Percentiles rank a stretch among this genome's conserved stretches.
phyloP scores from a whole-genome alignment of 768 basidiomycete genomes.

The Lactifluus hygrophoroides region DNA sequence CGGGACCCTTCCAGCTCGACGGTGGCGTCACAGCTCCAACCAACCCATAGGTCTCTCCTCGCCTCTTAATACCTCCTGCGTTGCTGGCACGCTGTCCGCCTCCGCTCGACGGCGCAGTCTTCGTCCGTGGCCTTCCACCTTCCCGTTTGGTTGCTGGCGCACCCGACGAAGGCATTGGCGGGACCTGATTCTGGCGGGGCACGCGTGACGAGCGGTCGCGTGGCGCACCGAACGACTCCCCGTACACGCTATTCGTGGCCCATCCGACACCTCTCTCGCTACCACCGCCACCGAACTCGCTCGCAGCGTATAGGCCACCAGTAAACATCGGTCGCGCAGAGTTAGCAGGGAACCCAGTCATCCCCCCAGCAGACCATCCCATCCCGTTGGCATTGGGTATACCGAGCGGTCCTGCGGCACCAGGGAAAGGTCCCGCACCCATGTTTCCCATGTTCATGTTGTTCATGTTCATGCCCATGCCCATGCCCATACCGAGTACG shows the following conservation, averaged over 20 bases:
- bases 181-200: constrained; percentile 4
- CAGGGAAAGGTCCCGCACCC: constrained; percentile 4
- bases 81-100: neutral
- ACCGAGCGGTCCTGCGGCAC: neutral
- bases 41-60: constrained; percentile 11
- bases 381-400: constrained; percentile 28
- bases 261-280: constrained; percentile 29
- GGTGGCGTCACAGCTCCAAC: constrained; percentile 25
- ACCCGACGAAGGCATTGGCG: constrained; percentile 4
- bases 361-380: constrained; percentile 37
- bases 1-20: constrained; percentile 28
- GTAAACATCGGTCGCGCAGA: constrained; percentile 48
- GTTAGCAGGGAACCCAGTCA: constrained; percentile 41
- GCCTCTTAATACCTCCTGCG: neutral
- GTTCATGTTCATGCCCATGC: constrained; percentile 18
- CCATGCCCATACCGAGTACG: constrained; percentile 32
- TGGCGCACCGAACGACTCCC: constrained; percentile 34
- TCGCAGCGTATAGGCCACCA: constrained; percentile 57
- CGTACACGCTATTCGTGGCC: constrained; percentile 61
- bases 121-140: constrained; percentile 24
- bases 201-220: constrained; percentile 25
- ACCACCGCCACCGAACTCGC: constrained; percentile 28
- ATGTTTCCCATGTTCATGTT: constrained; percentile 20
- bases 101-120: constrained; percentile 26
- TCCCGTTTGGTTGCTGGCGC: constrained; percentile 12